Conservation (phyloP, 2,329 filamentous ascomycete genomes). For the Aspergillus neotritici region DNA sequence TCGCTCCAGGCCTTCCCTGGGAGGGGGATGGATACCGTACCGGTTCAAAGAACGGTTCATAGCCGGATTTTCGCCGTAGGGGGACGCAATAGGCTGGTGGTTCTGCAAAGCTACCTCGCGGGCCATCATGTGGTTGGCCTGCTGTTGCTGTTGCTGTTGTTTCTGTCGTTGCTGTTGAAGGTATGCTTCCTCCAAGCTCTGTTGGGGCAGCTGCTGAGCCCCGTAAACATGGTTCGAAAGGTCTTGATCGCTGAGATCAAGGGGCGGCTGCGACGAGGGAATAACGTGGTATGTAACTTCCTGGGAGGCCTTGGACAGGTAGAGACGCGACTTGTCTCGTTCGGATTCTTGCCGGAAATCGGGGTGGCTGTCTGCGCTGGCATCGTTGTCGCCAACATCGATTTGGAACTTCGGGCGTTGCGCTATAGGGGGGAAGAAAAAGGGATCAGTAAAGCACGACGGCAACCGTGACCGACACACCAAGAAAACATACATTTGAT, state of each 20-base stretch:
- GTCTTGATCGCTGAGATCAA: slow-evolving; percentile 45
- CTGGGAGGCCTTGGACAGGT: slow-evolving; percentile 61
- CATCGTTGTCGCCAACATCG: slow-evolving; percentile 48
- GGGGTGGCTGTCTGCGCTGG: slow-evolving; percentile 35
- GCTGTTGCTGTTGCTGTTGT: slow-evolving; percentile 35
- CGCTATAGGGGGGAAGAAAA: slow-evolving; percentile 18
- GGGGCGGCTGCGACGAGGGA: slow-evolving; percentile 57
- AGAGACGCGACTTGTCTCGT: slow-evolving; percentile 58
- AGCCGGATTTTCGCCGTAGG: slow-evolving; percentile 38
- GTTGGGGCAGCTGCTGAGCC: slow-evolving; percentile 48
- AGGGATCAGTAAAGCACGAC: slow-evolving; percentile 1
- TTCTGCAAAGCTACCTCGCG: slow-evolving; percentile 53
- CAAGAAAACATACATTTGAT: slow-evolving; percentile 32
- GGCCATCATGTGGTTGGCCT: slow-evolving; percentile 37
- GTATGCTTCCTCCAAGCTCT: slow-evolving; percentile 56
- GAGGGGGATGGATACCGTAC: slow-evolving; percentile 35
- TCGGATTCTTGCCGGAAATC: slow-evolving; percentile 54
- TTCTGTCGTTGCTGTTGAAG: slow-evolving; percentile 53
- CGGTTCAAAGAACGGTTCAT: slow-evolving; percentile 39
- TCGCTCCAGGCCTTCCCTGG: slow-evolving; percentile 39
- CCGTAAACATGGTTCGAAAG: slow-evolving; percentile 41
- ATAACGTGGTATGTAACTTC: slow-evolving; percentile 64
- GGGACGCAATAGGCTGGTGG: slow-evolving; percentile 55
- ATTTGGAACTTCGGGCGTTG: slow-evolving; percentile 45
- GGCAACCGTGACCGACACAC: background rate